A percentile compares a stretch with the other conserved stretches of the same genome.
phyloP scores from a whole-genome alignment of 192 early-diverging fungal species.

The Dissophora globulifera region DNA sequence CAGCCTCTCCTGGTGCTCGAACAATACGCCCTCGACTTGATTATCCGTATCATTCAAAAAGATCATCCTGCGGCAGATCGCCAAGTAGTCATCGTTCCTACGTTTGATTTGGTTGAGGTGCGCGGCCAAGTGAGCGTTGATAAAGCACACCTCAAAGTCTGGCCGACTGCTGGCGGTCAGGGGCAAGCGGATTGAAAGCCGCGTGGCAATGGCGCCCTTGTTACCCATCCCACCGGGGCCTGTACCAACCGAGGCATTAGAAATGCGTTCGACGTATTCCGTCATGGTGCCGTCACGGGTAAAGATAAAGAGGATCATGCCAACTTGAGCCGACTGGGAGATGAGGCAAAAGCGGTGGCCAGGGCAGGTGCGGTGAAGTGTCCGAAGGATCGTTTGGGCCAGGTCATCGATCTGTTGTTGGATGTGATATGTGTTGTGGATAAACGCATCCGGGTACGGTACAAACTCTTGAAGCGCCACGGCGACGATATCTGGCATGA shows the following conservation, averaged over 20 bases:
- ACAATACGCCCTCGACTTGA: constrained; percentile 30
- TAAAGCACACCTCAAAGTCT: constrained; percentile 47
- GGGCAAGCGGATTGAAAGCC: constrained; percentile 30
- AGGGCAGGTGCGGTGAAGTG: constrained; percentile 38
- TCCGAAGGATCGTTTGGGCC: constrained; percentile 33
- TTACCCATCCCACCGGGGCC: constrained; percentile 52
- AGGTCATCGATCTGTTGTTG: constrained; percentile 23
- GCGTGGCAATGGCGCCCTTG: constrained; percentile 53
- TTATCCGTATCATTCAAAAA: constrained; percentile 35
- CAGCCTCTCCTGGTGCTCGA: constrained; percentile 30
- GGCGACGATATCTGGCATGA: constrained; percentile 57
- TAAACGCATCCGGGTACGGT: constrained; percentile 50
- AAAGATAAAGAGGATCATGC: constrained; percentile 52
- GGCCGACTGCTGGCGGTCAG: constrained; percentile 1
- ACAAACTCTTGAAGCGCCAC: constrained; percentile 57
- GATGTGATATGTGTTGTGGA: constrained; percentile 30
- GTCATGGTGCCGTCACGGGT: constrained; percentile 45
- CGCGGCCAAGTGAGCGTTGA: constrained; percentile 52
- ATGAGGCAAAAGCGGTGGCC: constrained; percentile 44
- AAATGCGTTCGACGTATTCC: constrained; percentile 25
- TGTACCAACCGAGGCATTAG: constrained; percentile 36
- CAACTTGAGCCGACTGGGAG: constrained; percentile 31
- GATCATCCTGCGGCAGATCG: constrained; percentile 37
- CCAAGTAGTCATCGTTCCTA: constrained; percentile 48
- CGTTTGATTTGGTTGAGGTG: constrained; percentile 47